Percentiles rank a stretch among this genome's conserved stretches.
Conservation (phyloP, 2,329 filamentous ascomycete genomes). For the Xenoacremonium recifei region DNA sequence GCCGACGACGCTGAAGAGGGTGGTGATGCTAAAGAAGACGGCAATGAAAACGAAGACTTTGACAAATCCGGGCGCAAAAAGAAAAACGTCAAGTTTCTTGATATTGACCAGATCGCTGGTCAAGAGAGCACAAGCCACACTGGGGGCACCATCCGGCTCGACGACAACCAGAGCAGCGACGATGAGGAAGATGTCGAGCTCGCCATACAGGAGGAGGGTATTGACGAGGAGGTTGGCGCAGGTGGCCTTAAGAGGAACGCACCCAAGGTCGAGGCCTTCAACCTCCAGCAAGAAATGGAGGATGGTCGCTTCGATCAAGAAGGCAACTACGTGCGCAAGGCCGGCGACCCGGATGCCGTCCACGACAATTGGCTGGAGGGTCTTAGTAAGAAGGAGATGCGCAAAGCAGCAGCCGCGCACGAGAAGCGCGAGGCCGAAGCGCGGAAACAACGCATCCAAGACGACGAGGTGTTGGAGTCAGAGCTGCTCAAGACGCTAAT, state of each 20-base stretch:
- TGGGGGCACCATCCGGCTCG: slow-evolving; percentile 67
- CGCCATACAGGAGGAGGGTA: slow-evolving; percentile 69
- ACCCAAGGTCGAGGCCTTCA: slow-evolving; percentile 94
- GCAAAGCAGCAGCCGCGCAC: slow-evolving; percentile 79
- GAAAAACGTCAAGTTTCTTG: slow-evolving; percentile 61
- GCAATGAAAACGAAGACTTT: slow-evolving; percentile 33
- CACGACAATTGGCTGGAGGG: slow-evolving; percentile 94
- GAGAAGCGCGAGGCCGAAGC: slow-evolving; percentile 80
- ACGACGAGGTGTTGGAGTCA: slow-evolving; percentile 71
- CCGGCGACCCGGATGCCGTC: slow-evolving; percentile 80
- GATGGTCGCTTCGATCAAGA: slow-evolving; percentile 89
- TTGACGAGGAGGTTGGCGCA: slow-evolving; percentile 87
- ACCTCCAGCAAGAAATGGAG: slow-evolving; percentile 85
- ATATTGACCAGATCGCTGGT: slow-evolving; percentile 68
- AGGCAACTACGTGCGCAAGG: slow-evolving; percentile 90
- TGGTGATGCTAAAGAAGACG: slow-evolving; percentile 32
- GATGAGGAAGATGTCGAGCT: slow-evolving; percentile 68
- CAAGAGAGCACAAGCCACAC: slow-evolving; percentile 73
- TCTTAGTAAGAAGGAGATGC: slow-evolving; percentile 91
- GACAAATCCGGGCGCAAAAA: slow-evolving; percentile 53
- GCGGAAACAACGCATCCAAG: slow-evolving; percentile 66
- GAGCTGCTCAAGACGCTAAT: slow-evolving; percentile 77
- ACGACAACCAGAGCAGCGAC: slow-evolving; percentile 55
- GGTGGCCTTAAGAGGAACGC: slow-evolving; percentile 91
- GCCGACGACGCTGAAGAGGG: slow-evolving; percentile 78